Base-by-base conservation (phyloP, 805 yeast species). In the Isabelozyma rhagii region DNA sequence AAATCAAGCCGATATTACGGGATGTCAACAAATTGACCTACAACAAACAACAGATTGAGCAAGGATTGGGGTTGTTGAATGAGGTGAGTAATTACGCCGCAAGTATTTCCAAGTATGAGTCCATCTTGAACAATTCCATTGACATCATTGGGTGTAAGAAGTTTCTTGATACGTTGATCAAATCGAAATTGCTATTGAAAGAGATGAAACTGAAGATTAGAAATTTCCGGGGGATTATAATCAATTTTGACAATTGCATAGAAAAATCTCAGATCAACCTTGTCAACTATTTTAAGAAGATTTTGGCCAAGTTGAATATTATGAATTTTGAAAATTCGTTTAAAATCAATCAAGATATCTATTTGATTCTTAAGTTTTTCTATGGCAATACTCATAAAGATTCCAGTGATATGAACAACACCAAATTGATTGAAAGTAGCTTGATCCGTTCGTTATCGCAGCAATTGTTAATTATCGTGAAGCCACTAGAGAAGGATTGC, bases 1-100 rank as follows among this genome's bases (percentile, higher is more conserved):
- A 87, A 21, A 82, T 93, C 57, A 79, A 81, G 45, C 97, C 97
- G 0, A 81, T 89, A 43, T 75, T 87, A 39, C 75, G 78, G 7
- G 82, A 82, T 50, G 85, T 87, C 45, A 81, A 81, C 54, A 71
- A 74, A 48, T 64, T 86, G 49, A 81, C 80, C 39, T 64, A 74
- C 1, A 77, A 82, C 53, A 84, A 83, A 56, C 63, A 69, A 40
- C 85, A 84, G 54, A 79, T 85, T 44, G 84, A 82, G 45, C 74
- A 77, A 29, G 80, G 85, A 3, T 63, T 82, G 72, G 77, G 18
- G 72, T 78, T 47, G 65, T 78, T 56, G 70, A 75, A 54, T 69
- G 84, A 68, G 72, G 85, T 64, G 51, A 78, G 66, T 72, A 81
- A 62, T 18, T 78, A 76, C 54, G 83, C 87, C 0, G 69, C 67